Percentiles rank a stretch among this genome's conserved stretches.
phyloP scores from a whole-genome alignment of 306 rosid genomes.

The Alnus glutinosa region DNA sequence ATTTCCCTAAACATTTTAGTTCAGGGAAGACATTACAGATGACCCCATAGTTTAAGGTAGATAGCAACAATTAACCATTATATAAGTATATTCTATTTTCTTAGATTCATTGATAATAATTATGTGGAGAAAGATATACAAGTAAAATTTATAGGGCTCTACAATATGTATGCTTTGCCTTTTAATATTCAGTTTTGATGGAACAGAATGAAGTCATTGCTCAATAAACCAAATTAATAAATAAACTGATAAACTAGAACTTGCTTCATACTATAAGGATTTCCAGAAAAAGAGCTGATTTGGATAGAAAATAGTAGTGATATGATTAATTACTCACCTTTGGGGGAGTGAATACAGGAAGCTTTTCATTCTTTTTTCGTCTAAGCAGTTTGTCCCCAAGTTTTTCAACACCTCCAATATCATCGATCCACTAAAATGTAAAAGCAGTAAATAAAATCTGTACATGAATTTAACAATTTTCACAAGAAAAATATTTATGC shows the following conservation, averaged over 20 bases:
- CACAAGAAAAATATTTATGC: slow-evolving; percentile 1
- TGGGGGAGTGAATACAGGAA: slow-evolving; percentile 85
- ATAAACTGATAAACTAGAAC: neutral
- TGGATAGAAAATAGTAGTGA: neutral
- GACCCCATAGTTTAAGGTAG: neutral
- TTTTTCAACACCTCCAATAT: slow-evolving; percentile 80
- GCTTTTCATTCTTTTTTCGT: slow-evolving; percentile 59
- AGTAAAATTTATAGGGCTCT: neutral
- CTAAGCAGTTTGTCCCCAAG: slow-evolving; percentile 66
- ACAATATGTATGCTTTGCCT: neutral
- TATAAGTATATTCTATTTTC: neutral
- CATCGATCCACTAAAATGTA: slow-evolving; percentile 76
- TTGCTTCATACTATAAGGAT: neutral
- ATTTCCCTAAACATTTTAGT: neutral
- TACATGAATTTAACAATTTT: slow-evolving; percentile 20
- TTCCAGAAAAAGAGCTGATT: slow-evolving; percentile 9
- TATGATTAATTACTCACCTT: slow-evolving; percentile 47
- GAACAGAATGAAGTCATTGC: neutral
- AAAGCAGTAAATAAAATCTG: slow-evolving; percentile 26
- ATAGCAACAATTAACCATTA: neutral
- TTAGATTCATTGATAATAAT: too few species aligned
- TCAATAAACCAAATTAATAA: neutral
- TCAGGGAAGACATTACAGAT: neutral
- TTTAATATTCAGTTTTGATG: neutral
- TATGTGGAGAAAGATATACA: neutral